Base-by-base conservation (phyloP, 1,139 yeast genomes). In the Magnusiomyces magnusii region DNA sequence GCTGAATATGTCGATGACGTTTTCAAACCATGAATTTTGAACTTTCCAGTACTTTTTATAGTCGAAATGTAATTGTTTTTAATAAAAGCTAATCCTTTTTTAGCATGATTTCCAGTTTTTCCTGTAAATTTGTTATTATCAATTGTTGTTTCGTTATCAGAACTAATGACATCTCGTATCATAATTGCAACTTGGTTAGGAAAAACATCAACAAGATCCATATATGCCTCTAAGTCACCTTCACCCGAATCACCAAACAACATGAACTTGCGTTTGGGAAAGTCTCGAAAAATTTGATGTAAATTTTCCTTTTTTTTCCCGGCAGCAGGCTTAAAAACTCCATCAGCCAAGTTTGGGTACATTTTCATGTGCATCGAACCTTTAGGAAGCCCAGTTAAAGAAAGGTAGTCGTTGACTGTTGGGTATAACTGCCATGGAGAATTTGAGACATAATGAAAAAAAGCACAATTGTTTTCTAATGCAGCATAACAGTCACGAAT, bases 201-300 rank as follows among this genome's bases (percentile, higher is more conserved):
- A 66, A 76, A 83, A 36, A 71, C 66, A 44, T 75, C 72, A 0
- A 95, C 90, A 47, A 91, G 74, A 47, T 86, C 87, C 3, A 83
- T 80, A 69, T 93, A 95, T 0, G 98, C 96, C 68, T 95, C 99
- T 53, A 93, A 76, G 73, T 95, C 99, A 63, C 85, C 85, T 69
- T 95, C 99, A 1, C 99, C 98, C 1, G 97, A 86, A 71, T 95
- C 99, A 24, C 99, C 99, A 28, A 95, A 80, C 59, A 96, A 77
- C 23, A 93, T 78, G 69, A 93, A 93, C 67, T 81, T 83, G 64
- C 92, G 84, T 0, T 80, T 65, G 0, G 96, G 92, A 68, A 90
- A 92, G 67, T 92, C 97, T 1, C 73, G 71, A 34, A 90, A 66
- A 19, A 93, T 80, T 61, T 81, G 79, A 54, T 78, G 76, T 57